Conservation (phyloP, 2,329 filamentous ascomycete species). For the Cryphonectria radicalis region DNA sequence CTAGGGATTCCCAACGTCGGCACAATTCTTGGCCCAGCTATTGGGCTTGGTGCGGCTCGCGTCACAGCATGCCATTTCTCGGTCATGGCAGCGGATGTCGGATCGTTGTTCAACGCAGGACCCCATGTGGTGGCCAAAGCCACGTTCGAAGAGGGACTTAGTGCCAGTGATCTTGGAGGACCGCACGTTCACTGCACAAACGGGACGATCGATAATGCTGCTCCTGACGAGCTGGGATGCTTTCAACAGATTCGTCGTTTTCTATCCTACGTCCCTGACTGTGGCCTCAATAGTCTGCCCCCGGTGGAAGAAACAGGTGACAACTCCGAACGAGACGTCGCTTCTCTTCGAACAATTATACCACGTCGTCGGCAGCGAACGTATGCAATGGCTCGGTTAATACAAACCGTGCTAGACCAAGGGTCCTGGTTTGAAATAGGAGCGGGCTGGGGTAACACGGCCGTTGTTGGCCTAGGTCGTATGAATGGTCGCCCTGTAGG, state of each 20-base stretch:
- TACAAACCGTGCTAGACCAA: slow-evolving; percentile 59
- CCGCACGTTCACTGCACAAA: slow-evolving; percentile 66
- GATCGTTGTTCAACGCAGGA: slow-evolving; percentile 66
- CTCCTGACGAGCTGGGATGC: slow-evolving; percentile 62
- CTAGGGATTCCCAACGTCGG: slow-evolving; percentile 67
- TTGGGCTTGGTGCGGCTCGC: slow-evolving; percentile 65
- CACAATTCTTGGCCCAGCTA: slow-evolving; percentile 65
- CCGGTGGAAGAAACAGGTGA: slow-evolving; percentile 53
- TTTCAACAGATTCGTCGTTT: slow-evolving; percentile 64
- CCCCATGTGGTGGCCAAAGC: slow-evolving; percentile 65
- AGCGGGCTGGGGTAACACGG: slow-evolving; percentile 63
- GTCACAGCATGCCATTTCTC: slow-evolving; percentile 67
- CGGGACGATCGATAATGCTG: slow-evolving; percentile 68
- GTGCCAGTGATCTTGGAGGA: slow-evolving; percentile 62
- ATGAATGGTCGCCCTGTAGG: slow-evolving; percentile 61
- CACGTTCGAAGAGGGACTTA: slow-evolving; percentile 66
- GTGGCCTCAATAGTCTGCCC: slow-evolving; percentile 55
- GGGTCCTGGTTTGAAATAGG: slow-evolving; percentile 68
- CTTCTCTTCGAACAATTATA: slow-evolving; percentile 58
- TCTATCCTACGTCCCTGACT: slow-evolving; percentile 61
- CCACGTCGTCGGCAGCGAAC: slow-evolving; percentile 61
- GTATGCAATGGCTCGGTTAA: slow-evolving; percentile 63
- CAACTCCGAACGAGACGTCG: slow-evolving; percentile 51
- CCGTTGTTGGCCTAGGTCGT: slow-evolving; percentile 64
- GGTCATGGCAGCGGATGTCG: slow-evolving; percentile 68